These are phyloP conservation scores for Arbutus unedo DNA, from an alignment of 148 eudicot species.

Conservation along the genomic window DNA sequence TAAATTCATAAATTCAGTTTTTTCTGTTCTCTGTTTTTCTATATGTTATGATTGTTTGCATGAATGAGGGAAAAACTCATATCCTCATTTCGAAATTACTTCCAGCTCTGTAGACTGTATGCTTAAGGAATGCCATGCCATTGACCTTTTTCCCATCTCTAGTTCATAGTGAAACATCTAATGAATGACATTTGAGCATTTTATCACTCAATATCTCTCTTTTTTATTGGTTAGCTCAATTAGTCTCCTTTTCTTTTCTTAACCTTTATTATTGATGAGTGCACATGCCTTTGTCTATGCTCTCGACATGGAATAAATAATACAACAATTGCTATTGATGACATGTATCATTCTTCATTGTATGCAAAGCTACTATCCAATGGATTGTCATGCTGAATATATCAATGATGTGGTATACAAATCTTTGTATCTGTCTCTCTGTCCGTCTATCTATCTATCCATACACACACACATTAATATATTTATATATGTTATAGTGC, in stretches of 20 bases:
- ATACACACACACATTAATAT: background rate
- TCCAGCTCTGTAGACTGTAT: too few relatives aligned
- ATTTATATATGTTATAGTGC: background rate
- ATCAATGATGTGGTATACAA: background rate
- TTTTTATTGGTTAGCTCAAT: background rate
- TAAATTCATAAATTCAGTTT: too few relatives aligned
- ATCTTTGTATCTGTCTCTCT: background rate
- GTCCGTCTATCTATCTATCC: background rate
- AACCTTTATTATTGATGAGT: constrained; percentile 1
- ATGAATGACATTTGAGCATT: background rate
- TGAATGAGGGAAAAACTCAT: too few relatives aligned
- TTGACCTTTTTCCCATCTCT: background rate
- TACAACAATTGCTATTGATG: background rate
- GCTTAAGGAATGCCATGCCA: background rate
- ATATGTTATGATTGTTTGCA: too few relatives aligned
- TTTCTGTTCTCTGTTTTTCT: too few relatives aligned
- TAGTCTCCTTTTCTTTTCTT: background rate
- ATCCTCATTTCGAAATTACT: too few relatives aligned
- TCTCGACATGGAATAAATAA: constrained; percentile 4
- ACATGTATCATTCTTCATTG: background rate
- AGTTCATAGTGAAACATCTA: background rate
- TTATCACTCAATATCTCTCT: too few relatives aligned
- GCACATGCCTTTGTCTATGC: constrained; percentile 8
- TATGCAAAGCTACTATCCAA: background rate
- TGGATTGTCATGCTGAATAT: background rate